Base-by-base conservation (phyloP, 352 stramenopile genomes). In the Pythium myriotylum region DNA sequence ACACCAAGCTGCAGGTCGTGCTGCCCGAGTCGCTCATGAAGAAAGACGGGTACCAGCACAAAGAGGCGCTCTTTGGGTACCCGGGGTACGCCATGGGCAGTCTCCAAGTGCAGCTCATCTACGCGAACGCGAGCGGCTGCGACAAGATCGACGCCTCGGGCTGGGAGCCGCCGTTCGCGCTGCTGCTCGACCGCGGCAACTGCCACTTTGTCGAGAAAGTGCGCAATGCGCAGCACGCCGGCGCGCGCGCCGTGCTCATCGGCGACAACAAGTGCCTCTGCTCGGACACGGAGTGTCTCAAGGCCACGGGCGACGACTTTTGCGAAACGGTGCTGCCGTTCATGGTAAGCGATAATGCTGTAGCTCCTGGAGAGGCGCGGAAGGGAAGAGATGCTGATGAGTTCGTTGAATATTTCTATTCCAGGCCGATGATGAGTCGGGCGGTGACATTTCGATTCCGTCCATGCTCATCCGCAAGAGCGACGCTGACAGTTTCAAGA, bases 141-240 rank as follows among this genome's bases (percentile, higher is more conserved):
- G 77, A 91, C 29, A 86, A 97, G 68, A 92, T 95, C 41, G 74
- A 81, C 40, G 72, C 79, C 17, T 78, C 74, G 40, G 85, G 84
- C 37, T 98, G 91, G 84, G 86, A 96, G 49, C 78, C 83, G 20
- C 95, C 96, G 4, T 99, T 97, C 68, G 96, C 98, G 45, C 77
- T 99, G 39, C 91, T 99, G 82, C 79, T 99, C 35, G 93, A 99
- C 74, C 92, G 96, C 39, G 96, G 96, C 33, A 90, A 90, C 62
- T 99, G 96, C 74, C 95, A 97, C 58, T 99, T 99, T 73, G 95
- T 98, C 8, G 88, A 92, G 61, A 99, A 99, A 67, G 95, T 98
- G 59, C 90, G 90, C 50, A 81, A 84, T 40, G 90, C 91, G 33
- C 97, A 99, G 79, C 85, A 96, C 46, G 74, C 89, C 2, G 96